A percentile compares a stretch with the other conserved stretches of the same genome.
phyloP scores from a whole-genome alignment of 805 yeast species.

The Starmerella kuoi region DNA sequence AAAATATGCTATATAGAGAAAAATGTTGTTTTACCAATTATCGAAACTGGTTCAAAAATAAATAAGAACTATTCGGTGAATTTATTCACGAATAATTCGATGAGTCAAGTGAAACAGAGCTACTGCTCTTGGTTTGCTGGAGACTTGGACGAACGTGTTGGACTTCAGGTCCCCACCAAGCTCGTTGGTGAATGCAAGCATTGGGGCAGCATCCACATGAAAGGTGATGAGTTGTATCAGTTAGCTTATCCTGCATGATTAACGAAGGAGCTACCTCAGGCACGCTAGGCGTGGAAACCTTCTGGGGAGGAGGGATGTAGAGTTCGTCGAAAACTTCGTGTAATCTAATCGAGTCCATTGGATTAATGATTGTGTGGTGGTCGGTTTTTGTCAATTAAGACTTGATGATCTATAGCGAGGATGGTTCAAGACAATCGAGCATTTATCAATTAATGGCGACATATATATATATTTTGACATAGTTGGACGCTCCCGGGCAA shows the following conservation, averaged over 20 bases:
- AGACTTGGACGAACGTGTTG: constrained; percentile 23
- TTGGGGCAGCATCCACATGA: constrained; percentile 35
- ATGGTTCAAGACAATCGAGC: not conserved
- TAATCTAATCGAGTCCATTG: constrained; percentile 37
- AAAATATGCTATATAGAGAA: too few species aligned
- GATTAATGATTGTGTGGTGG: constrained; percentile 6
- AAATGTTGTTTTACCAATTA: not conserved
- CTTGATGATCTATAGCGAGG: too few species aligned
- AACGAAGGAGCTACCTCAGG: constrained; percentile 47
- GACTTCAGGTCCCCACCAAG: constrained; percentile 29
- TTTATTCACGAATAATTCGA: too few species aligned
- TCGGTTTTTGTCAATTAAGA: not conserved
- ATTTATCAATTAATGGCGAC: not conserved
- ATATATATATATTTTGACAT: constrained; percentile 8
- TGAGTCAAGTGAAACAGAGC: constrained; percentile 15
- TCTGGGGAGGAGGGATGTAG: constrained; percentile 36
- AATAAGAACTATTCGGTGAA: constrained; percentile 2
- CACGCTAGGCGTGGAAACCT: constrained; percentile 24
- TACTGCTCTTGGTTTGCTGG: constrained; percentile 18
- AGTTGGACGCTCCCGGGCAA: constrained; percentile 11
- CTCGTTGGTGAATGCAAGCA: constrained; percentile 31
- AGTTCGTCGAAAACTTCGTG: constrained; percentile 32
- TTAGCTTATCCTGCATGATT: constrained; percentile 44
- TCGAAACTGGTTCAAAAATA: not conserved
- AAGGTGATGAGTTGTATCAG: constrained; percentile 38